A percentile compares a stretch with the other conserved stretches of the same genome.
phyloP scores from a whole-genome alignment of 148 eudicot genomes.

The Nyssa sinensis region DNA sequence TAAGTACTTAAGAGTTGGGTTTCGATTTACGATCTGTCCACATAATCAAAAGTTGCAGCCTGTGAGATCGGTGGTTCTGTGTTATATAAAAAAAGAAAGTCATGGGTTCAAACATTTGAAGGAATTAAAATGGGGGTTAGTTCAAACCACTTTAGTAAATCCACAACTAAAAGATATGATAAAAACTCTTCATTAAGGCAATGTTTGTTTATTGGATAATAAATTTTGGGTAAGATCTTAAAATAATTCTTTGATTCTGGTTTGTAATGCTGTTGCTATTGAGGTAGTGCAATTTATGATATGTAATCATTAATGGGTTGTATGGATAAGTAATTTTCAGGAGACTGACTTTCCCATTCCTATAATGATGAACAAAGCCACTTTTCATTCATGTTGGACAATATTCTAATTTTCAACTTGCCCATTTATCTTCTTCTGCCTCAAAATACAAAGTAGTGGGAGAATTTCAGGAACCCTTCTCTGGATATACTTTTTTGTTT shows the following conservation, averaged over 20 bases:
- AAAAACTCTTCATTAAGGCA: no score
- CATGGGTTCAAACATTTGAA: no score
- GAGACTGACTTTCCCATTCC: not conserved
- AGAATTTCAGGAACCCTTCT: not conserved
- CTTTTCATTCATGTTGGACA: not conserved
- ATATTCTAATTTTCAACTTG: not conserved
- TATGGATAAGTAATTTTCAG: not conserved
- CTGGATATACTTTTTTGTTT: not conserved
- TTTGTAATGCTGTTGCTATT: not conserved
- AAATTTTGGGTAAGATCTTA: no score
- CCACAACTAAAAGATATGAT: no score
- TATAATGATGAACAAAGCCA: no score
- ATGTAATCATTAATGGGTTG: not conserved
- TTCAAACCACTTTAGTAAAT: not conserved
- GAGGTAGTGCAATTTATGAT: not conserved
- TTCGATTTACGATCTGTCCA: no score
- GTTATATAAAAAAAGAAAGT: no score
- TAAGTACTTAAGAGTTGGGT: no score
- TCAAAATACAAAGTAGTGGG: not conserved
- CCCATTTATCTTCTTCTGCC: not conserved
- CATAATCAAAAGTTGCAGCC: no score
- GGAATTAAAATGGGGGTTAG: not conserved
- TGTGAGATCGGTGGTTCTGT: no score
- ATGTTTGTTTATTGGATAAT: no score
- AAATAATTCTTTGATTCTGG: not conserved